Conservation (phyloP, 257 asterid species). For the Nicotiana otophora region DNA sequence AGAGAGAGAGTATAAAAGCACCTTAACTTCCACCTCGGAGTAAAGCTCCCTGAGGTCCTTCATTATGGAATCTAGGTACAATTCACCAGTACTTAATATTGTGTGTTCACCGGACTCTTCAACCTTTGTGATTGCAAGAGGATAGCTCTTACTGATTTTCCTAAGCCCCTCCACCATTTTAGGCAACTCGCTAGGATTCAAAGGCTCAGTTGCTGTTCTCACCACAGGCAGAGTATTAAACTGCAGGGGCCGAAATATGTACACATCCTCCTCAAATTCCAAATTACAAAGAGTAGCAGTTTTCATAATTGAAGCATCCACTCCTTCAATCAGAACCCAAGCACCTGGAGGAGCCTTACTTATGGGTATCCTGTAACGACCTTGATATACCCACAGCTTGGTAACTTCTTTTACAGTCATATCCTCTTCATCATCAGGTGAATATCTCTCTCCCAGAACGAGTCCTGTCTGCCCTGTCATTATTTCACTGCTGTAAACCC, state of each 20-base stretch:
- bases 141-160: conserved; percentile 97
- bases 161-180: conserved; percentile 99
- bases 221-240: conserved; percentile 96
- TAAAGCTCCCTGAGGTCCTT: conserved; percentile 92
- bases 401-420: conserved; percentile 94
- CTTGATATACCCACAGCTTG: conserved; percentile 88
- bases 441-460: conserved; percentile 95
- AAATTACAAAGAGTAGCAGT: conserved; percentile 75
- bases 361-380: conserved; percentile 82
- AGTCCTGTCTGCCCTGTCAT: conserved; percentile 85
- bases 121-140: conserved; percentile 91
- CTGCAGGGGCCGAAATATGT: conserved; percentile 88
- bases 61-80: conserved; percentile 64
- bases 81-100: conserved; percentile 90
- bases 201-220: conserved; percentile 96
- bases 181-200: conserved; percentile 95
- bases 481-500: conserved; percentile 92
- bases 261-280: conserved; percentile 76
- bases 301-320: conserved; percentile 90
- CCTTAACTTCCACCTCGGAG: conserved; percentile 95
- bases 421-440: conserved; percentile 97
- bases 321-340: conserved; percentile 97
- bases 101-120: conserved; percentile 99
- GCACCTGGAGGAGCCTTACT: conserved; percentile 92
- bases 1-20: conserved; percentile 9